A percentile compares a stretch with the other conserved stretches of the same genome.
These are phyloP conservation scores for Colletotrichum liriopes DNA, from an alignment of 2,329 filamentous ascomycete genomes.

Conservation along the genomic window DNA sequence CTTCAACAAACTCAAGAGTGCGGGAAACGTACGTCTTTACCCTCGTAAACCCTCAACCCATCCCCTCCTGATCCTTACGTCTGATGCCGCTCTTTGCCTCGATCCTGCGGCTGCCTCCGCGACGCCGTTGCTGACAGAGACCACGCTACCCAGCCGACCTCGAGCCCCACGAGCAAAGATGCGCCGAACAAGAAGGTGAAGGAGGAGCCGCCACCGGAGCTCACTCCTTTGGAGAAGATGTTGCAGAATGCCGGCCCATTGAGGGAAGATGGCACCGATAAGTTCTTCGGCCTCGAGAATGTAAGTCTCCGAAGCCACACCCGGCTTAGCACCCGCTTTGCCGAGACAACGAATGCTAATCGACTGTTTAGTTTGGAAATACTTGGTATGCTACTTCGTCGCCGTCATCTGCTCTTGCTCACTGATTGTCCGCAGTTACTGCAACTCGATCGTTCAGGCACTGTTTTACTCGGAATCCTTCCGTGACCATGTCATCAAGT, in stretches of 20 bases:
- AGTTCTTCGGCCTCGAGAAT: slow-evolving; percentile 99
- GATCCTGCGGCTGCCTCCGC: slow-evolving; percentile 26
- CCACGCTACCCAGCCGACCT: slow-evolving; percentile 57
- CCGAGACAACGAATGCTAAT: slow-evolving; percentile 49
- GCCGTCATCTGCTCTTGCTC: slow-evolving; percentile 6
- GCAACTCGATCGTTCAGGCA: slow-evolving; percentile 97
- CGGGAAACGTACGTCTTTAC: slow-evolving; percentile 65
- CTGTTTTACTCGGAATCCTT: slow-evolving; percentile 97
- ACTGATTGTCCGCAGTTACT: slow-evolving; percentile 77
- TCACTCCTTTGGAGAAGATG: slow-evolving; percentile 80
- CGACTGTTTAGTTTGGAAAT: slow-evolving; percentile 85
- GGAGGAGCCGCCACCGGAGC: slow-evolving; percentile 70
- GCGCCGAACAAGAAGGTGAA: slow-evolving; percentile 69
- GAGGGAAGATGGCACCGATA: slow-evolving; percentile 91
- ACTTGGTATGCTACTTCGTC: slow-evolving; percentile 80
- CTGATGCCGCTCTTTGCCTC: slow-evolving; percentile 13
- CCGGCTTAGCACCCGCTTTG: slow-evolving; percentile 28
- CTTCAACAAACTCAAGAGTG: slow-evolving; percentile 72
- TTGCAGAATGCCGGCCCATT: slow-evolving; percentile 86
- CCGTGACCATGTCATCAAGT: slow-evolving; percentile 93
- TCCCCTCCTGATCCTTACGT: background rate
- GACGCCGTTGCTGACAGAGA: slow-evolving; percentile 46
- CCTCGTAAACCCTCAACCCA: slow-evolving; percentile 7
- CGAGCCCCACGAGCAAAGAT: slow-evolving; percentile 62
- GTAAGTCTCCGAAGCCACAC: slow-evolving; percentile 68